phyloP scores from a whole-genome alignment of 2,329 filamentous ascomycete species.

The Trematosphaeria pertusa region DNA sequence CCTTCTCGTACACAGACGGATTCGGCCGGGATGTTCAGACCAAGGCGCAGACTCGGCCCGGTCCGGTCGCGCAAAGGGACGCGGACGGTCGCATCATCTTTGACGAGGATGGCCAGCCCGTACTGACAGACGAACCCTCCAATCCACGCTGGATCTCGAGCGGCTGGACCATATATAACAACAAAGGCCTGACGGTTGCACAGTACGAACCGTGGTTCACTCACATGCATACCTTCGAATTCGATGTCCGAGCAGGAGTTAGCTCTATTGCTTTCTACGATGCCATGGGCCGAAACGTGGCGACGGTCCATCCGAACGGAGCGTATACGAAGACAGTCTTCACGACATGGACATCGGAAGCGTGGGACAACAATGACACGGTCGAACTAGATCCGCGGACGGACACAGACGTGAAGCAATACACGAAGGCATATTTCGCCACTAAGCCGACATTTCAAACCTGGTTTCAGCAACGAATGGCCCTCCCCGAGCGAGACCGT shows the following conservation, averaged over 20 bases:
- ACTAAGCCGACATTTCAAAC: too few species aligned
- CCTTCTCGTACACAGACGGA: conserved; percentile 2
- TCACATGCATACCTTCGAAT: conserved; percentile 16
- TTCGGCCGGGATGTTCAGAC: conserved; percentile 2
- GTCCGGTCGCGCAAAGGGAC: not conserved
- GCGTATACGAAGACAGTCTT: not conserved
- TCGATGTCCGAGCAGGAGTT: conserved; percentile 6
- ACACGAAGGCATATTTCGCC: too few species aligned
- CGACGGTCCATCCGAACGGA: not conserved
- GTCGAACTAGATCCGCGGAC: not conserved
- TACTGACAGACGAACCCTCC: too few species aligned
- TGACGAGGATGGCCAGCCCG: too few species aligned
- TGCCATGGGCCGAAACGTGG: not conserved
- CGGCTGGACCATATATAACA: conserved; percentile 29
- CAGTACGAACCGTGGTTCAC: conserved; percentile 28
- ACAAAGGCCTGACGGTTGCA: conserved; percentile 23
- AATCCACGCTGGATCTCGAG: conserved; percentile 19
- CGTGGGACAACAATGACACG: not conserved
- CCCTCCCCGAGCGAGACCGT: too few species aligned
- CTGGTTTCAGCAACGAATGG: too few species aligned
- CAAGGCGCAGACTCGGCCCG: conserved; percentile 2
- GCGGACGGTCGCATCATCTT: too few species aligned
- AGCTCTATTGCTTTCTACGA: not conserved
- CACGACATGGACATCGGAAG: not conserved
- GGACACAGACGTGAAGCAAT: not conserved